Base-by-base conservation (phyloP, 805 yeast species). In the Saccharomycopsis capsularis region DNA sequence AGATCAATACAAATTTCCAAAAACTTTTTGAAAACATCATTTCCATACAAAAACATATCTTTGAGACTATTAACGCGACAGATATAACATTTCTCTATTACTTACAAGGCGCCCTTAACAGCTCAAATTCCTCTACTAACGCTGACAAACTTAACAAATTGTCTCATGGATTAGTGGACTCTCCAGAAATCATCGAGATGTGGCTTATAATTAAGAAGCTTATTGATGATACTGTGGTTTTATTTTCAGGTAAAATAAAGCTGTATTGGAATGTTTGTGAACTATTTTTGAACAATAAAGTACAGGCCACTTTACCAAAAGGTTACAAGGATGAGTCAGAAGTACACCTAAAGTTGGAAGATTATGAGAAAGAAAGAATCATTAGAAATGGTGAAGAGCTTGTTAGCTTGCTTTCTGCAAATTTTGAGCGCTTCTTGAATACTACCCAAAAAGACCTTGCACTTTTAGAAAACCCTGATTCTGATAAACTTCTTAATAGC, bases 191-290 rank as follows among this genome's bases (percentile, higher is more conserved):
- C 21, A 65, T 73, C 22, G 83, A 79, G 51, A 70, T 78, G 68
- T 82, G 88, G 88, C 59, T 72, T n/a, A 63, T 71, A 35, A 58
- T 77, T 11, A 58, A 63, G 39, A 70, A 67, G 53, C 65, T 74
- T 22, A 55, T 68, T 2, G 69, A 69, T 5, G 74, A 71, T 35
- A 57, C 79, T 15, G 61, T 68, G 18, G 61, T 58, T 4, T 60
- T 69, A 6, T 60, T 69, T 4, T 59, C 60, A 22, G 59, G 58
- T 9, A 68, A 71, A 44, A 70, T 79, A 41, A 62, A 73, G 22
- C 70, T 67, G 46, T 77, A 79, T 52, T 79, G 83, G 74, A 68
- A 67, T 19, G 71, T 75, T 48, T 70, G 78, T n/a, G 72, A 73
- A 47, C 75, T 72, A 29, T 79, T 82, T 54, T 58, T 77, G 30